Evolutionary conservation across 1,139 yeast genomes (phyloP).

Genomic region (Pichia sp.): DNA sequence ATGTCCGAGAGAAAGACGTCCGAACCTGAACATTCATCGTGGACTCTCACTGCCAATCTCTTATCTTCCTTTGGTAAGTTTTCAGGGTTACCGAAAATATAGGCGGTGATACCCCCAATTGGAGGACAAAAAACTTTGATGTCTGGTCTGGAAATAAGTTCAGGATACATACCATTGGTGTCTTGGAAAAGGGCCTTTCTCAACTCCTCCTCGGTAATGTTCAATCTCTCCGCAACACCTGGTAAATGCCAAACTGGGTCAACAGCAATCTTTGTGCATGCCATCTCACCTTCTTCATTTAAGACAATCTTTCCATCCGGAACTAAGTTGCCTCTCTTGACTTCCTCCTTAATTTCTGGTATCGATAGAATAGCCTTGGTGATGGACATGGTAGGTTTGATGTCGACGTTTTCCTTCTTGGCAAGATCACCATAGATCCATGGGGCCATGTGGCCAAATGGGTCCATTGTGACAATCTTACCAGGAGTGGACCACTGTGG

Average conservation of each 20-base stretch:
- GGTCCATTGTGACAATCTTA: constrained; percentile 59
- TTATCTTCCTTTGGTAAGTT: constrained; percentile 45
- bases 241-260: constrained; percentile 68
- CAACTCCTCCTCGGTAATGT: constrained; percentile 49
- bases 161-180: constrained; percentile 64
- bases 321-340: constrained; percentile 43
- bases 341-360: constrained; percentile 51
- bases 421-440: constrained; percentile 45
- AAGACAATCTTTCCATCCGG: constrained; percentile 57
- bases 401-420: constrained; percentile 43
- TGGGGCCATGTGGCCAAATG: constrained; percentile 59
- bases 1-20: constrained; percentile 62
- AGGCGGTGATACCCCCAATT: constrained; percentile 59
- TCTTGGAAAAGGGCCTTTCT: constrained; percentile 57
- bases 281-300: constrained; percentile 53
- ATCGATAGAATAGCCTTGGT: constrained; percentile 60
- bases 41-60: constrained; percentile 52
- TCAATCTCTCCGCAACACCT: constrained; percentile 57
- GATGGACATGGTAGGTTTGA: constrained; percentile 58
- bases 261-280: constrained; percentile 56
- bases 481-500: constrained; percentile 50
- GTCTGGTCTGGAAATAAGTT: constrained; percentile 58
- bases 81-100: constrained; percentile 56
- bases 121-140: constrained; percentile 59
- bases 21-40: constrained; percentile 64